Conservation (phyloP, 768 basidiomycete genomes). For the Clitopilus passeckerianus region DNA sequence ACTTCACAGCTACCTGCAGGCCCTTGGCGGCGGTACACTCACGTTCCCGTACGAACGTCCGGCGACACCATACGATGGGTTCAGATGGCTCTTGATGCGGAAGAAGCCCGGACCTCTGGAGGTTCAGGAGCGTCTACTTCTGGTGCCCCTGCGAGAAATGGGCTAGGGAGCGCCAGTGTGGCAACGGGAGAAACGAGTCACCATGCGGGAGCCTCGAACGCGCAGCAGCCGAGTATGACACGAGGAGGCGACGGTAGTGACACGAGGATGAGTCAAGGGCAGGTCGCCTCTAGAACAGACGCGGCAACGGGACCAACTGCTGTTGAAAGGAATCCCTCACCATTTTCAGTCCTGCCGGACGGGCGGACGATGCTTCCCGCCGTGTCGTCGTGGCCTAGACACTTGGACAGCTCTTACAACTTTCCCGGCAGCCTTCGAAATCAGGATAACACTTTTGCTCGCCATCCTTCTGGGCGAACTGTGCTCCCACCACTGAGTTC, state of each 20-base stretch:
- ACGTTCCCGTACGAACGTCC: neutral
- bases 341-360: too few relatives aligned
- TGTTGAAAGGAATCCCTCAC: too few relatives aligned
- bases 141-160: neutral
- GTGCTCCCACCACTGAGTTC: too few relatives aligned
- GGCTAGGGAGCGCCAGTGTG: neutral
- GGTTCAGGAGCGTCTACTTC: neutral
- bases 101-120: neutral
- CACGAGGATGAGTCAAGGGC: neutral
- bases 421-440: too few relatives aligned
- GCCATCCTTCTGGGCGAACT: too few relatives aligned
- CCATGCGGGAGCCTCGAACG: too few relatives aligned
- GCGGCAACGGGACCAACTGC: too few relatives aligned
- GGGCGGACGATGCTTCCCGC: too few relatives aligned
- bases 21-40: neutral
- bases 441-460: too few relatives aligned
- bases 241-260: neutral
- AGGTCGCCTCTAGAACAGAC: neutral
- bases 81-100: neutral
- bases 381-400: too few relatives aligned
- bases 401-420: too few relatives aligned
- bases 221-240: neutral
- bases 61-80: neutral
- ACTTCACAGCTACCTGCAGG: neutral
- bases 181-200: neutral